Base-by-base conservation (phyloP, 495 filamentous ascomycete genomes). In the Eremomyces bilateralis region DNA sequence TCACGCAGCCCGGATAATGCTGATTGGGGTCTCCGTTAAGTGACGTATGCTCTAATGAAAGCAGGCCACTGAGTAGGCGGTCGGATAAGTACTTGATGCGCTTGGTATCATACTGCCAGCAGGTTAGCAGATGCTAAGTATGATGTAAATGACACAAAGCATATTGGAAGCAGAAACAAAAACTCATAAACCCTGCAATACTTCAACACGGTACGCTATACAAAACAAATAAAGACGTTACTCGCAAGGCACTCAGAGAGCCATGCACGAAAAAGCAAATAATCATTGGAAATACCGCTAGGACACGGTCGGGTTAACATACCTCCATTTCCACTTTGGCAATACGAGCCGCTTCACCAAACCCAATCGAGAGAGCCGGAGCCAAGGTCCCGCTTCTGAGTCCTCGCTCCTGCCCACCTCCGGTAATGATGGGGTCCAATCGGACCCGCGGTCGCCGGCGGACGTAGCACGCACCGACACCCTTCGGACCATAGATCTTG, bases 401-500 rank as follows among this genome's bases (percentile, higher is more conserved):
- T 36, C 88, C 88, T 59, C 88, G 60, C 61, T 97, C 88, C 54
- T 97, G 88, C 8, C 88, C 88, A 53, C 88, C 88, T 32, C 88
- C 88, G 40, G 74, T 83, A 53, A 97, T 97, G 47, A 97, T 75
- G 21, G 88, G 90, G 34, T 97, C 90, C 30, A 97, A 61, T 53
- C 88, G 79, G 34, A 97, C 88, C 50, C 81, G 71, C 6, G 88
- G 88, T 29, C 88, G 66, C 52, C 88, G 69, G 41, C 88, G 74
- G 17, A 97, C 81, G 47, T 80, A 97, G 57, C 88, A 95, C 21
- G 88, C 88, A 38, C 88, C 88, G 21, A 97, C 80, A 27, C 88
- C 88, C 62, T 90, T 97, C 32, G 88, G 88, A 25, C 88, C 88
- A 54, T 97, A 97, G 40, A 97, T 90, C 62, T 97, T 97, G 60